phyloP scores from a whole-genome alignment of 768 basidiomycete species.

The Psilocybe cyanescens region DNA sequence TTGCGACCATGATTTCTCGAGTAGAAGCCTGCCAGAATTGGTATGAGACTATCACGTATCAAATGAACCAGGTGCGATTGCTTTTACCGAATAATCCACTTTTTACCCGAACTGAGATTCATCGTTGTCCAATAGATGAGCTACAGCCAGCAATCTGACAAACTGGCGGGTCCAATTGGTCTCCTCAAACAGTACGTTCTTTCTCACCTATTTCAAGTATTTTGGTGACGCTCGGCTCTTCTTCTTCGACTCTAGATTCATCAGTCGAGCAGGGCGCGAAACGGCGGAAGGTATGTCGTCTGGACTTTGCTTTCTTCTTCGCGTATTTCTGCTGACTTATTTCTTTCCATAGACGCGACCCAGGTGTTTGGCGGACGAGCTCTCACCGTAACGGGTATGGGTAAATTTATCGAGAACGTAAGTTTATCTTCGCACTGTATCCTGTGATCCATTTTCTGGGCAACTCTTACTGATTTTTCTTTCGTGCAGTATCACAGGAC shows the following conservation, averaged over 20 bases:
- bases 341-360: conserved; percentile 56
- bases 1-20: conserved; percentile 89
- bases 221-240: conserved; percentile 4
- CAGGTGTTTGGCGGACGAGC: conserved; percentile 91
- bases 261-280: conserved; percentile 69
- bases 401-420: conserved; percentile 81
- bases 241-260: conserved; percentile 48
- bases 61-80: conserved; percentile 80
- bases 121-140: conserved; percentile 61
- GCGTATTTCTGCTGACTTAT: conserved; percentile 23
- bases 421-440: conserved; percentile 27
- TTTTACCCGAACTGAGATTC: not conserved
- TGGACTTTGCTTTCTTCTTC: conserved; percentile 16
- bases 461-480: conserved; percentile 3
- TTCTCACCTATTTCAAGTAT: conserved; percentile 13
- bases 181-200: conserved; percentile 80
- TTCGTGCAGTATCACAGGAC: conserved; percentile 75
- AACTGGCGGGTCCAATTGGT: conserved; percentile 88
- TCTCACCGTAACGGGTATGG: conserved; percentile 87
- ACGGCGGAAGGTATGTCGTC: conserved; percentile 60
- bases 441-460: not conserved
- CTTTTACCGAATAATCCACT: conserved; percentile 1
- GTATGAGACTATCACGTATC: conserved; percentile 88
- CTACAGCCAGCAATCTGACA: conserved; percentile 82
- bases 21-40: conserved; percentile 86